A percentile compares a stretch with the other conserved stretches of the same genome.
These are phyloP conservation scores for Starmerella bombi DNA, from an alignment of 805 yeast species.

Conservation along the genomic window DNA sequence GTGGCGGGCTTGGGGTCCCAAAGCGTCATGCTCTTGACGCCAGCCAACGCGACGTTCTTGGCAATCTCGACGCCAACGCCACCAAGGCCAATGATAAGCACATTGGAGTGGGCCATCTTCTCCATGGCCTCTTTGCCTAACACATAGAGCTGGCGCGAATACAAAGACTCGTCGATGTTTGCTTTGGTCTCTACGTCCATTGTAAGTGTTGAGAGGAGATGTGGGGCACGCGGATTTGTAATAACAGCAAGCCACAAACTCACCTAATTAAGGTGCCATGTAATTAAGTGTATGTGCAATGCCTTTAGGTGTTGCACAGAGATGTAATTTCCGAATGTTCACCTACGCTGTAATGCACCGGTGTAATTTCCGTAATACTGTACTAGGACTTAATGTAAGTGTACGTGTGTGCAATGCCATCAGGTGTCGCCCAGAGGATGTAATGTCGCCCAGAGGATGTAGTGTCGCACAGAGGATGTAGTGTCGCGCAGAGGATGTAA, in stretches of 20 bases:
- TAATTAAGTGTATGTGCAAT: neutral
- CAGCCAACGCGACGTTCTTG: constrained; percentile 91
- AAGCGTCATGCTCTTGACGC: constrained; percentile 79
- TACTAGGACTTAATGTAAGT: too few relatives aligned
- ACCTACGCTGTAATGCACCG: too few relatives aligned
- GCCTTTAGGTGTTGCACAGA: neutral
- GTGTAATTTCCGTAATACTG: too few relatives aligned
- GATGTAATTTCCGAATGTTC: neutral
- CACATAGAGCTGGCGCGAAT: constrained; percentile 90
- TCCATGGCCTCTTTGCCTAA: constrained; percentile 97
- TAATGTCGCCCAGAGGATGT: too few relatives aligned
- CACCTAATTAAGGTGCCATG: too few relatives aligned
- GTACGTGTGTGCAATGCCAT: too few relatives aligned
- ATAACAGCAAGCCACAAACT: too few relatives aligned
- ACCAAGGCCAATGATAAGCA: constrained; percentile 75
- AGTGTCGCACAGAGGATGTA: too few relatives aligned
- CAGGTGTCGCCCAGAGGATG: too few relatives aligned
- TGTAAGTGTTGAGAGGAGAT: neutral
- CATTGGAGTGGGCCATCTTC: constrained; percentile 87
- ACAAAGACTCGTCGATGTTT: constrained; percentile 76
- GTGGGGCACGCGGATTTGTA: too few relatives aligned
- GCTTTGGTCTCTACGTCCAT: neutral
- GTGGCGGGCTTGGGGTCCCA: constrained; percentile 66
- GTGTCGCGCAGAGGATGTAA: too few relatives aligned
- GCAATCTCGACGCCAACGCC: constrained; percentile 96